Percentiles rank a stretch among this genome's conserved stretches.
Evolutionary conservation across 1,139 yeast genomes (phyloP).

Genomic region (Kodamaea sp.): DNA sequence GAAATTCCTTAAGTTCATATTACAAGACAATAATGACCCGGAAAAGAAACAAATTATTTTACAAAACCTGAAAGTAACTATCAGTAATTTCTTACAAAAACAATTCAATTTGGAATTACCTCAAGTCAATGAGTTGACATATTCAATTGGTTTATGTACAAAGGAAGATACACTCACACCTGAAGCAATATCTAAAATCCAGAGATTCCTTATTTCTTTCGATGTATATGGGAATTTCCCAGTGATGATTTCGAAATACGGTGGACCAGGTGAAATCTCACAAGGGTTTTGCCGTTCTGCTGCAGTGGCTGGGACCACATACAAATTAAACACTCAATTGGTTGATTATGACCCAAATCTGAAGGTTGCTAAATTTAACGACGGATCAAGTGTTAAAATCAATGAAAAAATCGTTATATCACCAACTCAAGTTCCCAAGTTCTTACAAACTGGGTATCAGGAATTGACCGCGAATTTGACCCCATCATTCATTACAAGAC

Average conservation of each 20-base stretch:
- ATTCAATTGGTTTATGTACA: constrained; percentile 78
- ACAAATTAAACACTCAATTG: constrained; percentile 70
- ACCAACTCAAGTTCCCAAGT: constrained; percentile 65
- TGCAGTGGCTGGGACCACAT: constrained; percentile 96
- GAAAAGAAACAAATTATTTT: constrained; percentile 49
- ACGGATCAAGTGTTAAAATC: constrained; percentile 70
- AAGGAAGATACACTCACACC: constrained; percentile 59
- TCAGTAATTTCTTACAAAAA: constrained; percentile 53
- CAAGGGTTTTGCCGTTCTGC: constrained; percentile 98
- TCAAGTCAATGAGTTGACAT: constrained; percentile 78
- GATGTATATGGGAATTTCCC: constrained; percentile 96
- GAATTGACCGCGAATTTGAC: constrained; percentile 37
- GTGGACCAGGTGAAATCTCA: constrained; percentile 93
- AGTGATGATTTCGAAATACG: constrained; percentile 85
- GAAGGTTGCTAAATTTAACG: constrained; percentile 69
- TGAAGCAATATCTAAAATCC: constrained; percentile 74
- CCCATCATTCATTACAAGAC: constrained; percentile 57
- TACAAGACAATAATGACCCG: constrained; percentile 60
- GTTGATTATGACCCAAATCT: constrained; percentile 59
- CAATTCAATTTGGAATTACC: constrained; percentile 69
- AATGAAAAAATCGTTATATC: constrained; percentile 72
- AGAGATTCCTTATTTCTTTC: constrained; percentile 78
- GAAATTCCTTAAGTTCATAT: constrained; percentile 88
- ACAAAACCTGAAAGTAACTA: constrained; percentile 53
- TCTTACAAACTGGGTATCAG: constrained; percentile 33